Conservation (phyloP, 805 yeast species). For the Wickerhamomyces tratensis region DNA sequence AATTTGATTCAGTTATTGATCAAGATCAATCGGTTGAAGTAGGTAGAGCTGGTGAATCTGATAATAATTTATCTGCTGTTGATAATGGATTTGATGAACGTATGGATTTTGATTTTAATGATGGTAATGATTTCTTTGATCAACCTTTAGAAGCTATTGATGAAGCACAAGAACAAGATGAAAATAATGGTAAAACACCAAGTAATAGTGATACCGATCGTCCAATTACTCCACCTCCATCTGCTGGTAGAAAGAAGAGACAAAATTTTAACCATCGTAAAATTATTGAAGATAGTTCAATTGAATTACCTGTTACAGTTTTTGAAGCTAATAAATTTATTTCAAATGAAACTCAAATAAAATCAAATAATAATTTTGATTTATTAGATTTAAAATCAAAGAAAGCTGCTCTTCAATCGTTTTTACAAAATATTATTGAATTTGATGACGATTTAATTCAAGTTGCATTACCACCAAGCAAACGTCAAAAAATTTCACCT, state of each 20-base stretch:
- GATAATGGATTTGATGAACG: slow-evolving; percentile 3
- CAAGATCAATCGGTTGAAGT: slow-evolving; percentile 39
- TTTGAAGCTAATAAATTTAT: slow-evolving; percentile 7
- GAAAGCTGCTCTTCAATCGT: slow-evolving; percentile 9
- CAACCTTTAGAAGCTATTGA: neutral
- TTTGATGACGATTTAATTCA: slow-evolving; percentile 9
- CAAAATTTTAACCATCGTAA: slow-evolving; percentile 8
- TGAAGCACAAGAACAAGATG: neutral
- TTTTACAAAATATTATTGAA: slow-evolving; percentile 5
- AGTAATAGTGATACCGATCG: slow-evolving; percentile 5
- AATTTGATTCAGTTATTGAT: slow-evolving; percentile 2
- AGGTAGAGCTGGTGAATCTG: slow-evolving; percentile 32
- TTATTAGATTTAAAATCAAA: slow-evolving; percentile 8
- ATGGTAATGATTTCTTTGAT: slow-evolving; percentile 1
- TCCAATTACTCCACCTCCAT: slow-evolving; percentile 1
- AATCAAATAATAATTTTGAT: neutral
- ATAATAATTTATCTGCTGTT: slow-evolving; percentile 7
- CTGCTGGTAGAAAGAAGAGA: neutral
- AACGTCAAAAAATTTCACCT: slow-evolving; percentile 11
- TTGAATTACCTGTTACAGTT: slow-evolving; percentile 14
- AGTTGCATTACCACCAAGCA: slow-evolving; percentile 4
- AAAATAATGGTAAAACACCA: slow-evolving; percentile 8
- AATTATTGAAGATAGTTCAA: slow-evolving; percentile 14
- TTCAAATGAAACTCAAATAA: neutral
- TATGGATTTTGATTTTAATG: slow-evolving; percentile 1